A percentile compares a stretch with the other conserved stretches of the same genome.
These are phyloP conservation scores for Ogataea corticis DNA, from an alignment of 805 yeast species.

Conservation along the genomic window DNA sequence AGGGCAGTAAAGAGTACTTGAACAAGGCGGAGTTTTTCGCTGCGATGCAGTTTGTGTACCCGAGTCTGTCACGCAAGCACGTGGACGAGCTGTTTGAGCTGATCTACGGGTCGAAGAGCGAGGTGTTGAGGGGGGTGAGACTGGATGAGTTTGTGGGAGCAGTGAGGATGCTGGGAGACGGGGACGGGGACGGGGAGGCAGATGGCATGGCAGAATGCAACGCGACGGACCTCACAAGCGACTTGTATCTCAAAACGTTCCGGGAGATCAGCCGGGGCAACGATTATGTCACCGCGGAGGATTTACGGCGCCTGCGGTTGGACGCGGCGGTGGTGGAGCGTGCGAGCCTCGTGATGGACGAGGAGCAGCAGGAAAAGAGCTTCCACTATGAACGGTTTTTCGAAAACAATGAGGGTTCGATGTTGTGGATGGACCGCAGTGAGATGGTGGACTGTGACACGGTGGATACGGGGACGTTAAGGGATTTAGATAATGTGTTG, in stretches of 20 bases:
- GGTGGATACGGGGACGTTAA: background rate
- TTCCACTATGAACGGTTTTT: constrained; percentile 21
- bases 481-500: constrained; percentile 13
- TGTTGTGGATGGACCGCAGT: constrained; percentile 6
- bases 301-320: constrained; percentile 37
- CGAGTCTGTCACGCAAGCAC: constrained; percentile 36
- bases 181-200: constrained; percentile 25
- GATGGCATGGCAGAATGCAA: constrained; percentile 24
- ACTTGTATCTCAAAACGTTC: constrained; percentile 40
- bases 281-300: constrained; percentile 38
- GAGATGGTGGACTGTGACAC: constrained; percentile 2
- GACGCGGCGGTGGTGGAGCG: constrained; percentile 16
- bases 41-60: constrained; percentile 44
- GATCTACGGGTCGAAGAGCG: constrained; percentile 22
- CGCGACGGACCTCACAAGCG: constrained; percentile 41
- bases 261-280: constrained; percentile 42
- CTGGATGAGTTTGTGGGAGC: constrained; percentile 28
- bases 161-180: constrained; percentile 20
- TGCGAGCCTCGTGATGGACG: constrained; percentile 16
- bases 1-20: constrained; percentile 37
- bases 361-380: constrained; percentile 6
- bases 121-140: constrained; percentile 29
- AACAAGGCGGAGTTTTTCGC: constrained; percentile 43
- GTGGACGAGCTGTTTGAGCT: constrained; percentile 40
- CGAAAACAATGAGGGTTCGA: constrained; percentile 11